Conservation (phyloP, 495 filamentous ascomycete species). For the Penicillium pancosmium region DNA sequence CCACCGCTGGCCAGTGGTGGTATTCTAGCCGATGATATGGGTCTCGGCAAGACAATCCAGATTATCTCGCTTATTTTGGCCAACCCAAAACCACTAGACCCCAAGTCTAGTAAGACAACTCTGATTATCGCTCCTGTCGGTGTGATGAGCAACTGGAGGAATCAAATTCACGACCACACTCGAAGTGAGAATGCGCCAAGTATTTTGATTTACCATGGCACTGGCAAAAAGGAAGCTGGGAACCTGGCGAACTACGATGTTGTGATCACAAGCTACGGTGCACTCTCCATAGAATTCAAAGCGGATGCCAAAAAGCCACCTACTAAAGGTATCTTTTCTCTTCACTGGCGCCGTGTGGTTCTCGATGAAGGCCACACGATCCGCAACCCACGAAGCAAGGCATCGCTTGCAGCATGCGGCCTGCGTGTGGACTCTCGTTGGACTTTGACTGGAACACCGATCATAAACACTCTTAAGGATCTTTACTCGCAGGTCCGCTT, state of each 20-base stretch:
- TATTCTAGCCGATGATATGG: constrained; percentile 93
- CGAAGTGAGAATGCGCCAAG: constrained; percentile 58
- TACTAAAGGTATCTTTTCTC: constrained; percentile 56
- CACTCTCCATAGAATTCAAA: constrained; percentile 48
- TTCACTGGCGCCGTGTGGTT: constrained; percentile 80
- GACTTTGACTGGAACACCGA: constrained; percentile 82
- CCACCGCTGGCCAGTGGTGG: constrained; percentile 77
- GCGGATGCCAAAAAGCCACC: constrained; percentile 35
- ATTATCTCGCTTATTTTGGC: constrained; percentile 80
- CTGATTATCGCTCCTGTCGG: constrained; percentile 83
- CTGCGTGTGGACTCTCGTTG: constrained; percentile 75
- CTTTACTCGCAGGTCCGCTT: constrained; percentile 82
- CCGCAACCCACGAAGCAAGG: constrained; percentile 74
- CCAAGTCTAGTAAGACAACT: constrained; percentile 56
- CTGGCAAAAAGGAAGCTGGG: constrained; percentile 54
- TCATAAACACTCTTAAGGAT: constrained; percentile 78
- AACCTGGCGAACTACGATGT: constrained; percentile 66
- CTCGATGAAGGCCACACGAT: constrained; percentile 89
- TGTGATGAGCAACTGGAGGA: constrained; percentile 92
- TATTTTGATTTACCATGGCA: constrained; percentile 77
- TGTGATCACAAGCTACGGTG: constrained; percentile 83
- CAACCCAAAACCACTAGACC: constrained; percentile 47
- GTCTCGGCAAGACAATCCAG: constrained; percentile 89
- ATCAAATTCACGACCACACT: constrained; percentile 78
- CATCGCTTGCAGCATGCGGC: constrained; percentile 64